Evolutionary conservation across 2,329 filamentous ascomycete genomes (phyloP).

Genomic region (Cryphonectria naterciae): DNA sequence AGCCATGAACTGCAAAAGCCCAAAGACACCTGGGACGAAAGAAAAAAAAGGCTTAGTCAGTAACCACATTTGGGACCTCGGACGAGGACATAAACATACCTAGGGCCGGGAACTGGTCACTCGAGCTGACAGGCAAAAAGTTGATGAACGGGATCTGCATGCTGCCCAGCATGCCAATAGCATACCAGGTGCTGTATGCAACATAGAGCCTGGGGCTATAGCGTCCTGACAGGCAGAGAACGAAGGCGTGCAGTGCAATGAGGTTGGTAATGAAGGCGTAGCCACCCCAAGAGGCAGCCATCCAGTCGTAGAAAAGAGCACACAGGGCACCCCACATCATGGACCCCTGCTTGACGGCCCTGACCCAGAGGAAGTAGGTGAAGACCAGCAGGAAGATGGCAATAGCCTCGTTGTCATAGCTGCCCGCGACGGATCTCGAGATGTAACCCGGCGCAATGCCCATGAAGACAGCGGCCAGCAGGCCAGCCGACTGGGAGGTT

Average conservation of each 20-base stretch:
- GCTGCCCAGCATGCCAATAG: conserved; percentile 90
- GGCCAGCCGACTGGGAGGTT: conserved; percentile 88
- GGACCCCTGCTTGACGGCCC: conserved; percentile 93
- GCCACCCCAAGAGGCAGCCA: conserved; percentile 99
- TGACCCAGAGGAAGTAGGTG: conserved; percentile 99
- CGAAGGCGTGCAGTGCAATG: conserved; percentile 90
- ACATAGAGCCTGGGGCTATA: conserved; percentile 95
- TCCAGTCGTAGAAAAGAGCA: conserved; percentile 98
- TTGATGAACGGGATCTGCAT: conserved; percentile 99
- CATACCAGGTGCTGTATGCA: conserved; percentile 98
- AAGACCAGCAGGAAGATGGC: conserved; percentile 98
- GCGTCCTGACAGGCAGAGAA: conserved; percentile 93
- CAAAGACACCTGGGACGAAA: conserved; percentile 95
- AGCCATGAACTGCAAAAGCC: conserved; percentile 88
- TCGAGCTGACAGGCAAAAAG: conserved; percentile 93
- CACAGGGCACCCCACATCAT: conserved; percentile 95
- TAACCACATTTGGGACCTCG: conserved; percentile 21
- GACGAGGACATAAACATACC: conserved; percentile 57
- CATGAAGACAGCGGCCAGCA: conserved; percentile 95
- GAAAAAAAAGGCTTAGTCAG: conserved; percentile 13
- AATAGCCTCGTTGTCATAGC: conserved; percentile 99
- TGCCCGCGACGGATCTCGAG: conserved; percentile 94
- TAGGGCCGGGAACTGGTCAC: conserved; percentile 96
- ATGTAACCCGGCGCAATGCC: conserved; percentile 98
- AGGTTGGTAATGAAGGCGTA: conserved; percentile 99